phyloP scores from a whole-genome alignment of 2,329 filamentous ascomycete species.

The Aspergillus terreus region DNA sequence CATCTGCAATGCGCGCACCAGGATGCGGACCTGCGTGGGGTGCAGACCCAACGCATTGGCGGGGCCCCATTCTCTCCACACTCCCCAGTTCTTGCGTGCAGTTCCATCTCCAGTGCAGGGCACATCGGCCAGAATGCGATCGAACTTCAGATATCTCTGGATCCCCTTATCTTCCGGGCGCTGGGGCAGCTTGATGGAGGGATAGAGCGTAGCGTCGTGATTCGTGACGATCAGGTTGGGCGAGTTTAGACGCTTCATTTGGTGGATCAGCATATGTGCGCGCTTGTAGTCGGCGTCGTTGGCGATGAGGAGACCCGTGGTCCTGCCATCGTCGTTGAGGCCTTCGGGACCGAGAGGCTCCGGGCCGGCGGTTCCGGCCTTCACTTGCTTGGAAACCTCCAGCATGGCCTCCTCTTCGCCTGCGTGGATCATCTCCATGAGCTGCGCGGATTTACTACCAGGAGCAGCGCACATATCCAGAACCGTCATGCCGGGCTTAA shows the following conservation, averaged over 20 bases:
- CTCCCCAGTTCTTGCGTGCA: constrained; percentile 81
- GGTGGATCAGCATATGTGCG: constrained; percentile 94
- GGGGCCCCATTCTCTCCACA: constrained; percentile 95
- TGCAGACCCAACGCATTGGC: constrained; percentile 84
- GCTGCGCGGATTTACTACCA: constrained; percentile 92
- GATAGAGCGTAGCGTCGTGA: constrained; percentile 94
- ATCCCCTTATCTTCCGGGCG: constrained; percentile 51
- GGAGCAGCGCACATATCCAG: constrained; percentile 95
- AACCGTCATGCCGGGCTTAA: constrained; percentile 86
- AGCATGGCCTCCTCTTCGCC: constrained; percentile 85
- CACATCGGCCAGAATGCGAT: constrained; percentile 92
- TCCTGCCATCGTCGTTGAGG: constrained; percentile 71
- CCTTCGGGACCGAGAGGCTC: constrained; percentile 48
- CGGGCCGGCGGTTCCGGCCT: constrained; percentile 57
- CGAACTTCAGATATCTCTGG: constrained; percentile 83
- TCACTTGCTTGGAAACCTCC: constrained; percentile 63
- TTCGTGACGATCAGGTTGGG: constrained; percentile 97
- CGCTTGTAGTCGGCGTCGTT: constrained; percentile 97
- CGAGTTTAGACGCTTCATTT: constrained; percentile 94
- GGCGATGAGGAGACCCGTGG: constrained; percentile 87
- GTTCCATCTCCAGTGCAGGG: constrained; percentile 97
- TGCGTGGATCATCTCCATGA: constrained; percentile 88
- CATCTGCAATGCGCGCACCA: constrained; percentile 90
- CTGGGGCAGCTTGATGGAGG: constrained; percentile 78
- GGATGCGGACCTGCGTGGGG: constrained; percentile 79